These are phyloP conservation scores for Ailanthus altissimus DNA, from an alignment of 345 rosid genomes.

Conservation along the genomic window DNA sequence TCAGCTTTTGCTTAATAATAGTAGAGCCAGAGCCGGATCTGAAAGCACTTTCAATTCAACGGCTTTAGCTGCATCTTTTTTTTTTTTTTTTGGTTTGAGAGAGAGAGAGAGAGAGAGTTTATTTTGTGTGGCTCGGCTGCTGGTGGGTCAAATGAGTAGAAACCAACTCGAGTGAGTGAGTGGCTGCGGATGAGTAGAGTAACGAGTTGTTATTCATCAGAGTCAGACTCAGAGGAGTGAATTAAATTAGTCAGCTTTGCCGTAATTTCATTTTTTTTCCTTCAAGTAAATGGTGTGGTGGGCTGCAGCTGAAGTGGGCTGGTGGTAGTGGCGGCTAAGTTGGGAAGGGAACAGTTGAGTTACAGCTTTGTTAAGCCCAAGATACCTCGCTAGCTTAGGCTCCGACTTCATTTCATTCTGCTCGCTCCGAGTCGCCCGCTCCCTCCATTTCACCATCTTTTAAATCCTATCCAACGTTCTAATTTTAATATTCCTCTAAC, in stretches of 20 bases:
- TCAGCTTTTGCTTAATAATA: conserved; percentile 26
- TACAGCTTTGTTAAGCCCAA: conserved; percentile 12
- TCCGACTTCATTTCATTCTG: not conserved
- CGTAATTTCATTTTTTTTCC: not conserved
- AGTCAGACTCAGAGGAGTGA: not conserved
- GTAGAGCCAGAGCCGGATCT: conserved; percentile 24
- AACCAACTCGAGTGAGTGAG: conserved; percentile 30
- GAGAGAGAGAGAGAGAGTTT: conserved; percentile 5
- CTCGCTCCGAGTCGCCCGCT: not conserved
- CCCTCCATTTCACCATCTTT: not conserved
- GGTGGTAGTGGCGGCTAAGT: conserved; percentile 4
- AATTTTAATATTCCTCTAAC: not conserved
- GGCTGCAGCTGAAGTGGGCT: conserved; percentile 5
- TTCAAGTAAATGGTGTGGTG: not conserved
- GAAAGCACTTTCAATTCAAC: conserved; percentile 17
- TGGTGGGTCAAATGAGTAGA: conserved; percentile 25
- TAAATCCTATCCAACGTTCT: conserved; percentile 11
- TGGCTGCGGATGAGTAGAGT: conserved; percentile 34
- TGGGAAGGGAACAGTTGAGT: no score
- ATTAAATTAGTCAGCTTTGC: conserved; percentile 23
- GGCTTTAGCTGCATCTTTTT: conserved; percentile 4
- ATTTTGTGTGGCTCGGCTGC: conserved; percentile 43
- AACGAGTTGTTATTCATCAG: no score
- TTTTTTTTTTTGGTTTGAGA: not conserved
- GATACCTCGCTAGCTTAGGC: conserved; percentile 13